A percentile compares a stretch with the other conserved stretches of the same genome.
Evolutionary conservation across 495 filamentous ascomycete species (phyloP).

Genomic region (Chaetomium cochliodes): DNA sequence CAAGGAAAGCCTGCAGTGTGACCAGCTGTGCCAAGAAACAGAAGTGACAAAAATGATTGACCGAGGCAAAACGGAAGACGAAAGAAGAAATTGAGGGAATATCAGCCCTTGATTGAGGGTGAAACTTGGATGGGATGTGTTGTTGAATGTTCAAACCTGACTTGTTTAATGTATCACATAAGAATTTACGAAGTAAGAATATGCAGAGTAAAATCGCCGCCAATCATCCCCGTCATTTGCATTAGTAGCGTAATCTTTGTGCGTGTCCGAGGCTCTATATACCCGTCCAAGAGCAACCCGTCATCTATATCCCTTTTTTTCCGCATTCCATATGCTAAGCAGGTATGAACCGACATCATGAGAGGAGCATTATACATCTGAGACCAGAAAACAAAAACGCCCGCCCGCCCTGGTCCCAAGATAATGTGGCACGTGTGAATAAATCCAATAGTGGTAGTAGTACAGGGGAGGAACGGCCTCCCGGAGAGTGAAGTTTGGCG

Average conservation of each 20-base stretch:
- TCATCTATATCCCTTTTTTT: conserved; percentile 20
- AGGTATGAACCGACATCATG: conserved; percentile 41
- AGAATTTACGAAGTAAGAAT: too few species aligned
- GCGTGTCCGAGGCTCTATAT: conserved; percentile 12
- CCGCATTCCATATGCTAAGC: conserved; percentile 23
- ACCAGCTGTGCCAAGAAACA: too few species aligned
- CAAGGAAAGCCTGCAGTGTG: too few species aligned
- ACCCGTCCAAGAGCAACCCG: conserved; percentile 10
- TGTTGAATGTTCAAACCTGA: too few species aligned
- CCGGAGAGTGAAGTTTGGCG: not conserved
- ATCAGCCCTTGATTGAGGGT: too few species aligned
- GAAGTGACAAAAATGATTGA: too few species aligned
- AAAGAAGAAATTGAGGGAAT: too few species aligned
- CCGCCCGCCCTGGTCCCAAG: conserved; percentile 25
- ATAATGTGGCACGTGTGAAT: conserved; percentile 8
- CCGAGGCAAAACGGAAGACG: too few species aligned
- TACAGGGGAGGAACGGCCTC: not conserved
- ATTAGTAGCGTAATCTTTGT: conserved; percentile 16
- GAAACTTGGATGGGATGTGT: too few species aligned
- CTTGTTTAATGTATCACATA: too few species aligned
- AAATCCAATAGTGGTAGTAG: conserved; percentile 16
- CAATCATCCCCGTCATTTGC: conserved; percentile 7
- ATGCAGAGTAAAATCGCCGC: not conserved
- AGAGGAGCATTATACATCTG: conserved; percentile 53
- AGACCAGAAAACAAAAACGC: conserved; percentile 28